Conservation (phyloP, 306 rosid species). For the Macrotyloma uniflorum region DNA sequence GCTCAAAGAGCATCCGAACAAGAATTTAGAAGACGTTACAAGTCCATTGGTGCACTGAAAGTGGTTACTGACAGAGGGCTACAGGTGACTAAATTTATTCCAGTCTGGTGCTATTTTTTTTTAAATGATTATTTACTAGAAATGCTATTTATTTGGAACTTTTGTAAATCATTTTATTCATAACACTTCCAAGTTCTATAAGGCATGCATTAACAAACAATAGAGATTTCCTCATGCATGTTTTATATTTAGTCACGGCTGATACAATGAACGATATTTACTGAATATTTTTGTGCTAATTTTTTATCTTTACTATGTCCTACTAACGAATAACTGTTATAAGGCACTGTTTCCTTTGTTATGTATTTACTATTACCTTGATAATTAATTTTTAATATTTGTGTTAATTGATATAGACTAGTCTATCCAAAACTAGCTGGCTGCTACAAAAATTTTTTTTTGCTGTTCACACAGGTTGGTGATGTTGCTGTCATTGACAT, state of each 20-base stretch:
- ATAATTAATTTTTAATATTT: conserved; percentile 17
- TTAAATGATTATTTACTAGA: conserved; percentile 18
- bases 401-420: conserved; percentile 25
- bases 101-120: neutral
- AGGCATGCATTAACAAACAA: neutral
- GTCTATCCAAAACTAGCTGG: neutral
- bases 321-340: neutral
- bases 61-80: conserved; percentile 83
- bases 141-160: neutral
- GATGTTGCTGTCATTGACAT: conserved; percentile 83
- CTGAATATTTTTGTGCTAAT: neutral
- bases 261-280: conserved; percentile 19
- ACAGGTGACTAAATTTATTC: conserved; percentile 63
- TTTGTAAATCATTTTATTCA: conserved; percentile 20
- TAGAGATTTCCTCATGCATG: conserved; percentile 23
- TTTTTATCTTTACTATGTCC: neutral
- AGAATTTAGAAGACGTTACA: conserved; percentile 78
- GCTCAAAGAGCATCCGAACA: conserved; percentile 65
- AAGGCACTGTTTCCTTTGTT: neutral
- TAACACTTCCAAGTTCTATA: conserved; percentile 24
- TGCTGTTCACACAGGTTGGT: conserved; percentile 63
- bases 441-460: conserved; percentile 1
- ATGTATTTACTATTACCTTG: neutral
- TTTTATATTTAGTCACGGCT: conserved; percentile 1
- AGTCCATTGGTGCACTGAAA: conserved; percentile 71